Conservation (phyloP, 106 monocot genomes). For the Alisma plantagoaquatica region DNA sequence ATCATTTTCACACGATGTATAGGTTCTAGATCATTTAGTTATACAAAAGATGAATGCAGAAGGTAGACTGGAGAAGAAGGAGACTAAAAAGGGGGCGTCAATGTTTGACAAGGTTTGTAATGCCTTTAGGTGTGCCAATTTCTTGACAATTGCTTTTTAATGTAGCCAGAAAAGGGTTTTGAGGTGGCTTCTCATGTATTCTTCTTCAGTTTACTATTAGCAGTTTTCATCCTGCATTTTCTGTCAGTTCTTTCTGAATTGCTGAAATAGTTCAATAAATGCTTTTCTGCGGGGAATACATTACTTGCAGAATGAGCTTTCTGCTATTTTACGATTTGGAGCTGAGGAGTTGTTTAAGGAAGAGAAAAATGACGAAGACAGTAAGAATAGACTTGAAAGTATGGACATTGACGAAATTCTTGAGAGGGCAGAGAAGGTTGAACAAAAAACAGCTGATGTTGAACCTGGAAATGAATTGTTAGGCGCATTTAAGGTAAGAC, state of each 20-base stretch:
- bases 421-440: constrained; percentile 99
- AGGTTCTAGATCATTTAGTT: constrained; percentile 98
- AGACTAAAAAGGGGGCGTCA: constrained; percentile 82
- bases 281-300: too few species aligned
- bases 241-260: not conserved
- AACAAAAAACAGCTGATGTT: constrained; percentile 63
- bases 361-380: constrained; percentile 96
- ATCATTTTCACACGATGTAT: too few species aligned
- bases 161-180: constrained; percentile 1
- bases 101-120: constrained; percentile 90
- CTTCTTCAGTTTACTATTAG: not conserved
- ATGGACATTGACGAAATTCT: constrained; percentile 99
- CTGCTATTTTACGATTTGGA: constrained; percentile 96
- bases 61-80: constrained; percentile 97
- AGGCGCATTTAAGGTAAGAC: constrained; percentile 85
- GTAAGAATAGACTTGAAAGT: constrained; percentile 74
- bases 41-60: constrained; percentile 99
- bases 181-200: not conserved
- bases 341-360: constrained; percentile 98
- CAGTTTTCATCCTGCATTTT: not conserved
- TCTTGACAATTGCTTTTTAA: too few species aligned
- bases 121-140: not conserved
- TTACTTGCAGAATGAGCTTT: constrained; percentile 96
- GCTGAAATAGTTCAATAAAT: too few species aligned
- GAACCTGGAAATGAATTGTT: constrained; percentile 86